phyloP scores from a whole-genome alignment of 106 monocot genomes.

The Xerophyta viscosa region DNA sequence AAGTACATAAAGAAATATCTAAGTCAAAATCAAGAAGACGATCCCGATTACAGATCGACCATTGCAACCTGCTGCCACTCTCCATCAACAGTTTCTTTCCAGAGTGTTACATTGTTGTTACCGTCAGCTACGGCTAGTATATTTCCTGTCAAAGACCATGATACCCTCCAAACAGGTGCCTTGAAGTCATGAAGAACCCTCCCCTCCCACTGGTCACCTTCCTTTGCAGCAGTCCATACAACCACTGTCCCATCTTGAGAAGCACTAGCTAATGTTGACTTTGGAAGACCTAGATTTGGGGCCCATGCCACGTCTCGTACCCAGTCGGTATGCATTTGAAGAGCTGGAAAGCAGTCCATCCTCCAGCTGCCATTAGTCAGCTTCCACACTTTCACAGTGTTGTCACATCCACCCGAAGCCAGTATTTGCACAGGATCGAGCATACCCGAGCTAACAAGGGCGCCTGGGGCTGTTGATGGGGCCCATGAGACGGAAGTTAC shows the following conservation, averaged over 20 bases:
- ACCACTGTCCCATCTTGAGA: constrained; percentile 17
- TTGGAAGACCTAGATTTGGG: constrained; percentile 12
- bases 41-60: neutral
- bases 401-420: constrained; percentile 10
- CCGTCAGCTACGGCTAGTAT: constrained; percentile 27
- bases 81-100: constrained; percentile 9
- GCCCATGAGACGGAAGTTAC: constrained; percentile 15
- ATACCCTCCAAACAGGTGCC: constrained; percentile 9
- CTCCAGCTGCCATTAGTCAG: constrained; percentile 8
- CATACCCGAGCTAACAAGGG: constrained; percentile 7
- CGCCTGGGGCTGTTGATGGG: constrained; percentile 9
- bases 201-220: constrained; percentile 33
- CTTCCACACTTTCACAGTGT: constrained; percentile 12
- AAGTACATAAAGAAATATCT: too few relatives aligned
- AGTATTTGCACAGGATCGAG: constrained; percentile 10
- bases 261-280: constrained; percentile 9
- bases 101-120: constrained; percentile 19
- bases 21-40: too few relatives aligned
- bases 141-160: constrained; percentile 26
- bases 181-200: constrained; percentile 21
- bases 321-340: constrained; percentile 16
- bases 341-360: constrained; percentile 19
- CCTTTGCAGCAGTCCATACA: constrained; percentile 23
- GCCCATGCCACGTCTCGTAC: constrained; percentile 15
- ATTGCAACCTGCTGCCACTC: constrained; percentile 8